phyloP scores from a whole-genome alignment of 2,329 filamentous ascomycete species.

The Aspergillus piperis region DNA sequence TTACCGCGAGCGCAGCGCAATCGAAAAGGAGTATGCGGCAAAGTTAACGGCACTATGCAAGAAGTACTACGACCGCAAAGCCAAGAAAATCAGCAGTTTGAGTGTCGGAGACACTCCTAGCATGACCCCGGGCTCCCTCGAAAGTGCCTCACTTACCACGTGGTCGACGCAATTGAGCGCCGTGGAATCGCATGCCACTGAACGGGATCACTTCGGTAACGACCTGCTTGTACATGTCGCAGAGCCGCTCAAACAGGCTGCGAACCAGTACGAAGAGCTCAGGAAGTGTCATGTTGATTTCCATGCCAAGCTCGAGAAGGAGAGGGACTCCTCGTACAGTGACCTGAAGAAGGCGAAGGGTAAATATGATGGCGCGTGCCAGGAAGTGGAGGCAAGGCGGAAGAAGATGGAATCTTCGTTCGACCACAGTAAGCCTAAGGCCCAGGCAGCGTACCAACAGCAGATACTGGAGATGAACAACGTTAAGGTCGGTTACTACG shows the following conservation, averaged over 20 bases:
- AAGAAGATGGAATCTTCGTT: conserved; percentile 96
- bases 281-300: conserved; percentile 90
- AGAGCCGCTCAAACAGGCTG: conserved; percentile 78
- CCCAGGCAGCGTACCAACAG: conserved; percentile 86
- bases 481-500: conserved; percentile 59
- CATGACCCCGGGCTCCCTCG: conserved; percentile 92
- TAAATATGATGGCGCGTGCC: conserved; percentile 89
- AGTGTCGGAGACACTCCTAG: conserved; percentile 92
- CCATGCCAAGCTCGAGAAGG: conserved; percentile 82
- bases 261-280: conserved; percentile 79
- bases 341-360: conserved; percentile 88
- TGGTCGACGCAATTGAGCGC: conserved; percentile 94
- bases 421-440: conserved; percentile 81
- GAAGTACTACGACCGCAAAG: conserved; percentile 97
- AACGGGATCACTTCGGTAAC: conserved; percentile 82
- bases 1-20: conserved; percentile 88
- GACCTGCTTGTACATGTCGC: conserved; percentile 79
- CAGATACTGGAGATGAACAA: conserved; percentile 96
- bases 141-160: conserved; percentile 94
- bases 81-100: conserved; percentile 79
- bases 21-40: conserved; percentile 94
- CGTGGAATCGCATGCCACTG: conserved; percentile 80
- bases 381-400: conserved; percentile 89
- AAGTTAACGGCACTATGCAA: conserved; percentile 86
- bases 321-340: conserved; percentile 78